Evolutionary conservation across 2,329 filamentous ascomycete species (phyloP).

Genomic region (Thelonectria rubi): DNA sequence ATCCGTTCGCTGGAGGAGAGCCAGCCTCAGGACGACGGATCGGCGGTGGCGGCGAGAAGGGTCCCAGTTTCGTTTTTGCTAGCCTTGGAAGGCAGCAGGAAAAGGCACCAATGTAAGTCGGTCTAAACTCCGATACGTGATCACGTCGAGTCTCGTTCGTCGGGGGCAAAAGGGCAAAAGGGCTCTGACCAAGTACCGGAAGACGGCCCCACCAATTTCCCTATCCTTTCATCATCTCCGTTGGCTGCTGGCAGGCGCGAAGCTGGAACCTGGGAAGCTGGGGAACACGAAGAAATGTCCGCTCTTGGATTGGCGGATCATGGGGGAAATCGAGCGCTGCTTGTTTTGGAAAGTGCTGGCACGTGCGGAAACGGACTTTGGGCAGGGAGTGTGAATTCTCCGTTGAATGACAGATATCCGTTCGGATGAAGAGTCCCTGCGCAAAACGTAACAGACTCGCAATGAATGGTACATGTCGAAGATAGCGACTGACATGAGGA

Average conservation of each 20-base stretch:
- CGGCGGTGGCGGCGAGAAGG: constrained; percentile 29
- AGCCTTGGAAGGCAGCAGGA: background rate
- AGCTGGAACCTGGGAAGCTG: constrained; percentile 28
- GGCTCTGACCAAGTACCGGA: background rate
- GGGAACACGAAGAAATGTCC: constrained; percentile 23
- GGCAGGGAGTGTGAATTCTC: background rate
- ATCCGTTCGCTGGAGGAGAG: background rate
- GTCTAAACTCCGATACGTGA: background rate
- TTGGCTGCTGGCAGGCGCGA: background rate
- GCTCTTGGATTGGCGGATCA: constrained; percentile 7
- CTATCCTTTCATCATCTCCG: constrained; percentile 2
- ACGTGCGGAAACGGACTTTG: constrained; percentile 14
- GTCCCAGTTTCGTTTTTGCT: constrained; percentile 36
- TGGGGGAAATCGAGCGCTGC: constrained; percentile 4
- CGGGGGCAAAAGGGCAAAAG: background rate
- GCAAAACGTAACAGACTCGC: no score
- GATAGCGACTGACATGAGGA: no score
- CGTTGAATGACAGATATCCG: constrained; percentile 9
- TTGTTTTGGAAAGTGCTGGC: constrained; percentile 3
- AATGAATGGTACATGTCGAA: no score
- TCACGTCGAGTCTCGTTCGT: no score
- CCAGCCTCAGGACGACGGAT: background rate
- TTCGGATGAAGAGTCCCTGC: background rate
- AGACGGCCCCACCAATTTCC: background rate
- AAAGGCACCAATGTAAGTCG: background rate